A percentile compares a stretch with the other conserved stretches of the same genome.
Evolutionary conservation across 2,329 filamentous ascomycete genomes (phyloP).

Genomic region (Colletotrichum eremochloae): DNA sequence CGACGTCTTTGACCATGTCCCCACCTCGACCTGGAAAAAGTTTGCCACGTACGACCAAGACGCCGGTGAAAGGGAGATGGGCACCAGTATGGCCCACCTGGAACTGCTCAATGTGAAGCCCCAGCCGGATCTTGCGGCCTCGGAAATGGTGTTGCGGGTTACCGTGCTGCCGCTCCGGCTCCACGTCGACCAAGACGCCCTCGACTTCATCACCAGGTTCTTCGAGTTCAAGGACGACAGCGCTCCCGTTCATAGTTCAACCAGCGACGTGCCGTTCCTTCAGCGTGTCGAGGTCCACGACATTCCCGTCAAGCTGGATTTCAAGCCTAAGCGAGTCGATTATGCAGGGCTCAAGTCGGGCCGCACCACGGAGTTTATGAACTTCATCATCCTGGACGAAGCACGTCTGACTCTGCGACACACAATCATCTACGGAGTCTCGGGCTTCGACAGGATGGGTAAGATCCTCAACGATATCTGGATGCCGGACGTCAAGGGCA

Average conservation of each 20-base stretch:
- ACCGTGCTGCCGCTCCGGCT: slow-evolving; percentile 86
- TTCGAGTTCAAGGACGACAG: slow-evolving; percentile 95
- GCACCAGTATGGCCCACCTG: slow-evolving; percentile 89
- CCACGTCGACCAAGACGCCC: slow-evolving; percentile 96
- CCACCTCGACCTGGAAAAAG: slow-evolving; percentile 97
- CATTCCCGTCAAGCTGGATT: slow-evolving; percentile 87
- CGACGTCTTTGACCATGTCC: slow-evolving; percentile 93
- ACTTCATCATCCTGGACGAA: slow-evolving; percentile 93
- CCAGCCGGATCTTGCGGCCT: slow-evolving; percentile 84
- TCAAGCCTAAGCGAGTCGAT: slow-evolving; percentile 98
- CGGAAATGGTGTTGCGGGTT: slow-evolving; percentile 87
- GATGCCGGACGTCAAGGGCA: slow-evolving; percentile 91
- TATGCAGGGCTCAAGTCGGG: slow-evolving; percentile 93
- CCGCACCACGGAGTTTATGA: slow-evolving; percentile 98
- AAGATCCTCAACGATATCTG: slow-evolving; percentile 94
- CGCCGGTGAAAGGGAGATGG: slow-evolving; percentile 86
- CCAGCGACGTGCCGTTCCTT: slow-evolving; percentile 85
- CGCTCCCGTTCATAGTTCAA: slow-evolving; percentile 65
- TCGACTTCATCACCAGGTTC: slow-evolving; percentile 97
- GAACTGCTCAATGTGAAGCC: slow-evolving; percentile 91
- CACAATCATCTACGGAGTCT: slow-evolving; percentile 92
- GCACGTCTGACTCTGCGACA: slow-evolving; percentile 88
- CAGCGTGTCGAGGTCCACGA: slow-evolving; percentile 90
- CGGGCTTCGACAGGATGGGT: slow-evolving; percentile 90
- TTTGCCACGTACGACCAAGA: slow-evolving; percentile 95